Base-by-base conservation (phyloP, 1,139 yeast species). In the Groenewaldozyma auringiensis region DNA sequence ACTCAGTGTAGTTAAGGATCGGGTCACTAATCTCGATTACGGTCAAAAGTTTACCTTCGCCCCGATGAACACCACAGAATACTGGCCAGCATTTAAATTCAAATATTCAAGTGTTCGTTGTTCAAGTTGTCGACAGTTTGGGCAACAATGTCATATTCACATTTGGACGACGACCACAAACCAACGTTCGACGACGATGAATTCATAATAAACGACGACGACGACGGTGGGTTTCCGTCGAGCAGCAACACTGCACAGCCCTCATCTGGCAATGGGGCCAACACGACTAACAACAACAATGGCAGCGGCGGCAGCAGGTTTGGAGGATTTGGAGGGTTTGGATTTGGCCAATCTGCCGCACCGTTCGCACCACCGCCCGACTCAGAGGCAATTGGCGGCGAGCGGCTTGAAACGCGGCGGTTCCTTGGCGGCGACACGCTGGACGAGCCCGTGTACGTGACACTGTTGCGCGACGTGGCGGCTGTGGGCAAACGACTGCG, bases 351-450 rank as follows among this genome's bases (percentile, higher is more conserved):
- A 21, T 34, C 16, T 42, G 38, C 14, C 21, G 27, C 18, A 48
- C 52, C 35, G 51, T 57, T 1, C 56, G 49, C 33, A 55, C 56
- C 14, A 25, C 29, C 29, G 6, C 56, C 60, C 3, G 42, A 52
- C 31, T 44, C 55, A 18, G 33, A 45, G 6, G 50, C 50, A 14
- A 54, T 54, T 13, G 64, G 61, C 9, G 75, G 76, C 52, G 80
- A 77, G 53, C 75, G 75, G 46, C 71, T 83, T 25, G 74, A 76
- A 53, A 92, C 83, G 60, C 75, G 86, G 35, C 81, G 85, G 52
- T 85, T 81, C 62, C 67, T 82, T 25, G 95, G 95, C 1, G 92
- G 94, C 36, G 87, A 84, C 59, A 85, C 95, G 1, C 67, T 86
- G 14, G 94, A 86, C 61, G 95, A 86, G 66, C 87, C 94, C 0